Base-by-base conservation (phyloP, 192 early-diverging fungal species). In the Geranomyces michiganensis region DNA sequence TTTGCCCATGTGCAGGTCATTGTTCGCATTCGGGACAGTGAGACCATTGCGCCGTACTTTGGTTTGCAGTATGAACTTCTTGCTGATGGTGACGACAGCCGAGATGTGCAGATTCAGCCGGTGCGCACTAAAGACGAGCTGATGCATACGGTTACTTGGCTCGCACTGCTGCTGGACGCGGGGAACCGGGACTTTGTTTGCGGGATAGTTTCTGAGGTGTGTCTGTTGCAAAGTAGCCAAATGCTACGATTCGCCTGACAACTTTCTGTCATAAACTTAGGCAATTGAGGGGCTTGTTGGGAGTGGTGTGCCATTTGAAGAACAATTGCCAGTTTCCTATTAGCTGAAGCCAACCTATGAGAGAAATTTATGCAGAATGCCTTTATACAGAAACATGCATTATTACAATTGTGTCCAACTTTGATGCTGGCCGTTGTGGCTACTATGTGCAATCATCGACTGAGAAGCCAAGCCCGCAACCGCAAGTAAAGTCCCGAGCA, bases 271-370 rank as follows among this genome's bases (percentile, higher is more conserved):
- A n/a, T n/a, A n/a, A n/a, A 17, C 17, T 26, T 29, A 70, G 68
- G n/a, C 46, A 31, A 21, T 60, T 22, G 53, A 70, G 22, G 36
- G 24, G 31, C 41, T 70, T 1, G 27, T 56, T 10, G 41, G 43
- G 29, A 30, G 27, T 60, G 51, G 47, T 47, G 47, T 71, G 7
- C 30, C 70, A 0, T 8, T 32, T 22, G 29, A 74, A 4, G 62
- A 44, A 10, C 31, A 43, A 7, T 33, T 68, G 72, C 67, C 27
- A 71, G 10, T 58, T 51, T 17, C 29, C 70, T 19, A 58, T 74
- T 14, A 32, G 22, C 17, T 12, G 70, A 3, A 74, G 71, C 46
- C 46, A 19, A n/a, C n/a, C n/a, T n/a, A n/a, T n/a, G 10, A 47
- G 46, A 14, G 46, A 47, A 14, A 47, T 10, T 19, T 47, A 14